Conservation (phyloP, 306 rosid genomes). For the Mimosa pudica region DNA sequence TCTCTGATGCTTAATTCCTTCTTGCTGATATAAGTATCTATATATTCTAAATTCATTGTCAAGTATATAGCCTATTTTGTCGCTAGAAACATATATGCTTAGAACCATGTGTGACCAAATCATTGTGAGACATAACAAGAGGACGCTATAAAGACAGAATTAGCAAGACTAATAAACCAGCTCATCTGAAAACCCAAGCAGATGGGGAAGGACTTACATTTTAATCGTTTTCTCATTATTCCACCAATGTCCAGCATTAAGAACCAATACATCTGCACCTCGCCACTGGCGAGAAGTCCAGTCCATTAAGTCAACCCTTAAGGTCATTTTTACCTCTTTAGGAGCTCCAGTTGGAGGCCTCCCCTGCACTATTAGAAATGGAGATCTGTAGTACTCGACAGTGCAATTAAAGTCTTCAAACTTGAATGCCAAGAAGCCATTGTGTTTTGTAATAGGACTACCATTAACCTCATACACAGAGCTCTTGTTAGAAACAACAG, state of each 20-base stretch:
- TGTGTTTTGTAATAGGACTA: conserved; percentile 76
- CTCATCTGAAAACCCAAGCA: conserved; percentile 1
- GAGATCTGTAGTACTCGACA: conserved; percentile 85
- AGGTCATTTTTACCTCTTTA: conserved; percentile 49
- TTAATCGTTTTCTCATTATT: conserved; percentile 67
- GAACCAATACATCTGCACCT: conserved; percentile 76
- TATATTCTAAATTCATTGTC: not conserved
- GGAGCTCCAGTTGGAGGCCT: conserved; percentile 73
- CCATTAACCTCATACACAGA: conserved; percentile 78
- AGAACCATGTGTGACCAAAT: conserved; percentile 16
- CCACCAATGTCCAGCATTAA: conserved; percentile 98
- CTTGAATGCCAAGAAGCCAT: conserved; percentile 75
- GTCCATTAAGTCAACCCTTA: conserved; percentile 76
- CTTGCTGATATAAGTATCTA: conserved; percentile 17
- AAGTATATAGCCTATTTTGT: not conserved
- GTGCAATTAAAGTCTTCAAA: conserved; percentile 86
- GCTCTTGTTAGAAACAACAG: conserved; percentile 58
- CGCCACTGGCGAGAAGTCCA: conserved; percentile 71
- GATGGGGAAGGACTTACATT: conserved; percentile 48
- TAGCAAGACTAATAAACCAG: conserved; percentile 33
- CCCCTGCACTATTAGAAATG: conserved; percentile 79
- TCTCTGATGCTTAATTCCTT: conserved; percentile 22
- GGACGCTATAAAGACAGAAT: conserved; percentile 18
- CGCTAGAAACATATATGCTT: conserved; percentile 15
- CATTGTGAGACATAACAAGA: conserved; percentile 15